A percentile compares a stretch with the other conserved stretches of the same genome.
phyloP scores from a whole-genome alignment of 169 alveolate genomes.

The Cystoisospora suis region DNA sequence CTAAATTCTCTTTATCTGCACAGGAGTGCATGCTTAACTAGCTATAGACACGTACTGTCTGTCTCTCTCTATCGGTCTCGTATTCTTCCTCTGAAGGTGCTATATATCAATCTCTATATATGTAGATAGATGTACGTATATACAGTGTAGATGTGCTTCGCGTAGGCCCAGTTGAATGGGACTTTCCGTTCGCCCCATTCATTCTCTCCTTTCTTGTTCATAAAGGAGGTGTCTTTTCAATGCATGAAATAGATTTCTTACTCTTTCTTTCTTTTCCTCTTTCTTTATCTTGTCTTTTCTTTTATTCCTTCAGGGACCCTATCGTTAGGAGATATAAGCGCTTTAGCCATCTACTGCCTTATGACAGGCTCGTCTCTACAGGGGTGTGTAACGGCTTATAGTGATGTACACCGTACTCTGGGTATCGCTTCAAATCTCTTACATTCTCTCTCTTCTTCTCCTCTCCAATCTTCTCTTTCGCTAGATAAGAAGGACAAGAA shows the following conservation, averaged over 20 bases:
- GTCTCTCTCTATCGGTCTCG: neutral
- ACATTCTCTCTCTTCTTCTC: neutral
- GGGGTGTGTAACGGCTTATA: slow-evolving; percentile 53
- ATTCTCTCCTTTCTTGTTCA: no score
- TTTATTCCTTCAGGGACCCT: slow-evolving; percentile 34
- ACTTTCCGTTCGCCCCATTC: no score
- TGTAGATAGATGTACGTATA: neutral
- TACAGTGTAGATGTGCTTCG: no score
- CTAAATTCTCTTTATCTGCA: no score
- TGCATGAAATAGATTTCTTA: no score
- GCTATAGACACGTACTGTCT: no score
- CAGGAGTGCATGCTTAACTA: no score
- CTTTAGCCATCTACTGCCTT: slow-evolving; percentile 48
- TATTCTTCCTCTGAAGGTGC: neutral
- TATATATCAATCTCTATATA: neutral
- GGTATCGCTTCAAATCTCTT: slow-evolving; percentile 30
- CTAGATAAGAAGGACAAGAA: neutral
- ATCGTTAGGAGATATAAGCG: slow-evolving; percentile 30
- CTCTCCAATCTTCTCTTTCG: neutral
- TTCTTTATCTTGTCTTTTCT: no score
- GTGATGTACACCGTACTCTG: slow-evolving; percentile 40
- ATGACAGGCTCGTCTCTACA: slow-evolving; percentile 53
- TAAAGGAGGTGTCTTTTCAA: no score
- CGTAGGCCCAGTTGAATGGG: no score
- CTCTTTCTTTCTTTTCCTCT: no score